Percentiles rank a stretch among this genome's conserved stretches.
phyloP scores from a whole-genome alignment of 495 filamentous ascomycete species.

The Evansstolkia leycettana region DNA sequence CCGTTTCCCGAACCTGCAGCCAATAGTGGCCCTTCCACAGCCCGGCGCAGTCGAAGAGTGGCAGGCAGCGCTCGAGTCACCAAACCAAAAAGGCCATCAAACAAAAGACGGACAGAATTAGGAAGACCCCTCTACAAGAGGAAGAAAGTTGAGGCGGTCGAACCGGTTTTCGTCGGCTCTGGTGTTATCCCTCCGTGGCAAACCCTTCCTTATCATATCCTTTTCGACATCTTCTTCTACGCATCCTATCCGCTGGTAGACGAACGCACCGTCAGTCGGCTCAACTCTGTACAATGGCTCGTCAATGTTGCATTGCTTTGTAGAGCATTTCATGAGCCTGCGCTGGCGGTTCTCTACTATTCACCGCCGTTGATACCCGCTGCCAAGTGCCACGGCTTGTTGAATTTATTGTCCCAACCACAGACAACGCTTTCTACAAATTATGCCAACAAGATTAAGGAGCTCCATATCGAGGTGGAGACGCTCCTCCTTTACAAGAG shows the following conservation, averaged over 20 bases:
- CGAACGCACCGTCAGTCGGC: conserved; percentile 18
- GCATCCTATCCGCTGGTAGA: conserved; percentile 51
- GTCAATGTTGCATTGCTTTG: conserved; percentile 47
- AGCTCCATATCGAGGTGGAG: conserved; percentile 54
- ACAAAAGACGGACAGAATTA: conserved; percentile 9
- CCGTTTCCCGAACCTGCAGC: conserved; percentile 4
- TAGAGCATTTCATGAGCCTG: conserved; percentile 56
- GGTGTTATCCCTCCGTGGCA: conserved; percentile 53
- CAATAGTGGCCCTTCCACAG: conserved; percentile 9
- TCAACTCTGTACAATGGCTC: conserved; percentile 46
- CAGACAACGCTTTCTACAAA: conserved; percentile 29
- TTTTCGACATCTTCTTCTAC: conserved; percentile 54
- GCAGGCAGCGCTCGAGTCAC: conserved; percentile 10
- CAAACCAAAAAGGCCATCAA: conserved; percentile 7
- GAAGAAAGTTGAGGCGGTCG: conserved; percentile 11
- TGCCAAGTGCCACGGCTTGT: conserved; percentile 34
- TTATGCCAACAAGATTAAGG: conserved; percentile 57
- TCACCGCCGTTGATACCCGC: conserved; percentile 49
- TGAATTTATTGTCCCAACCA: conserved; percentile 32
- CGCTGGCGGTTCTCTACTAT: conserved; percentile 60
- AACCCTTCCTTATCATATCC: conserved; percentile 58
- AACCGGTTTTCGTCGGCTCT: conserved; percentile 15
- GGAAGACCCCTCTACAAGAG: conserved; percentile 18
- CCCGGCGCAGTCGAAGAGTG: conserved; percentile 7
- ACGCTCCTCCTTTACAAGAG: conserved; percentile 28